phyloP scores from a whole-genome alignment of 257 asterid genomes.

The Scutellaria galericulata region DNA sequence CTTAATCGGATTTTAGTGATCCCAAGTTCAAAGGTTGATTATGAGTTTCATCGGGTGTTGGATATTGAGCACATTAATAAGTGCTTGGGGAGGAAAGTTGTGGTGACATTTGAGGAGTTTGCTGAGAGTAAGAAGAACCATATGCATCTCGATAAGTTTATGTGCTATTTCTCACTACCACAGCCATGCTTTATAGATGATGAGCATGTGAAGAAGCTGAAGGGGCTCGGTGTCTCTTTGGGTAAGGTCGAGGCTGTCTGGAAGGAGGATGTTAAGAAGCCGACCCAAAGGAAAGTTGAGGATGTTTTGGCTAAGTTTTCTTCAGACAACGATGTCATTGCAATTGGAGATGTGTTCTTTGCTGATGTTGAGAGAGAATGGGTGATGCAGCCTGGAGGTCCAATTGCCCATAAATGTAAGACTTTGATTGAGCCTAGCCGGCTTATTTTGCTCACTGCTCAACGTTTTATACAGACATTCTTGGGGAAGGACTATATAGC shows the following conservation, averaged over 20 bases:
- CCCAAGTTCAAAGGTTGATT: constrained; percentile 90
- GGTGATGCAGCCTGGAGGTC: constrained; percentile 99
- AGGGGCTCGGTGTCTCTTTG: constrained; percentile 73
- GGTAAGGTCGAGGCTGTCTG: constrained; percentile 77
- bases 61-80: constrained; percentile 84
- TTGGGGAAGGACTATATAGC: constrained; percentile 83
- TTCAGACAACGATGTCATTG: constrained; percentile 74
- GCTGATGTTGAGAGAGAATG: constrained; percentile 86
- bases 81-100: constrained; percentile 82
- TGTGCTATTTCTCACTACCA: constrained; percentile 89
- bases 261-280: constrained; percentile 92
- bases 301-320: constrained; percentile 74
- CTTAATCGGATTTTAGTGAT: constrained; percentile 78
- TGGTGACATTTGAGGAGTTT: constrained; percentile 86
- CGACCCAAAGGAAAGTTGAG: constrained; percentile 58
- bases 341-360: constrained; percentile 94
- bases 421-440: constrained; percentile 89
- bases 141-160: constrained; percentile 70
- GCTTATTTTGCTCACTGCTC: constrained; percentile 89
- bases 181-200: constrained; percentile 88
- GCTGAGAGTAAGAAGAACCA: constrained; percentile 61
- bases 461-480: constrained; percentile 93
- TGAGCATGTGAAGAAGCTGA: constrained; percentile 82
- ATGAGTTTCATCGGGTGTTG: constrained; percentile 70
- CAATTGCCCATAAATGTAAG: constrained; percentile 82